Base-by-base conservation (phyloP, 495 filamentous ascomycete genomes). In the Xylaria bambusicola region DNA sequence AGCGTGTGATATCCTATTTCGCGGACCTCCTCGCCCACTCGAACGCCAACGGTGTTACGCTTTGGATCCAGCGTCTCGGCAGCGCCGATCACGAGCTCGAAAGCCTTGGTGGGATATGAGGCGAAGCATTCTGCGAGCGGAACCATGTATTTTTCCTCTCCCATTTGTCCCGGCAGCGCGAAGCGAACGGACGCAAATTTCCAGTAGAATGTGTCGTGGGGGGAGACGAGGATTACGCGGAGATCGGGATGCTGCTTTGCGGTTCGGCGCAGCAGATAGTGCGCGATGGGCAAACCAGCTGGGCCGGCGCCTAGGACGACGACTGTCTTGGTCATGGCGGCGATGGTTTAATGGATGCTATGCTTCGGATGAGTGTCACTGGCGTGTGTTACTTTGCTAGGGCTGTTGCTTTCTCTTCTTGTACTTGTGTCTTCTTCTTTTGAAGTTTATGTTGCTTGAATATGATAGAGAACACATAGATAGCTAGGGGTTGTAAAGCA, bases 281-380 rank as follows among this genome's bases (percentile, higher is more conserved):
- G 85, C 3, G 86, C 82, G 40, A 84, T 68, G 17, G 71, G 67
- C 1, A 88, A 58, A 49, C 87, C 87, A n/a, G 80, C 79, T 65
- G 70, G 77, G 52, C 80, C 83, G 56, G 78, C 88, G 36, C 88
- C 88, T 10, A 90, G 77, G 41, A 92, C 75, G n/a, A 89, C 74
- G 50, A 91, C 65, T 26, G 74, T 80, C 58, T 71, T 74, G n/a
- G 66, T 57, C 76, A 76, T 77, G 52, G 53, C 53, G n/a, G n/a
- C n/a, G 9, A 5, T 26, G 40, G 29, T 10, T 33, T 33, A 33
- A n/a, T n/a, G n/a, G n/a, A n/a, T n/a, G n/a, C n/a, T n/a, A n/a
- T n/a, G n/a, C n/a, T n/a, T n/a, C n/a, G n/a, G n/a, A n/a, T n/a
- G n/a, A n/a, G n/a, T n/a, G n/a, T n/a, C n/a, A n/a, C n/a, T n/a